A percentile compares a stretch with the other conserved stretches of the same genome.
These are phyloP conservation scores for Colletotrichum viniferum DNA, from an alignment of 2,329 filamentous ascomycete species.

Conservation along the genomic window DNA sequence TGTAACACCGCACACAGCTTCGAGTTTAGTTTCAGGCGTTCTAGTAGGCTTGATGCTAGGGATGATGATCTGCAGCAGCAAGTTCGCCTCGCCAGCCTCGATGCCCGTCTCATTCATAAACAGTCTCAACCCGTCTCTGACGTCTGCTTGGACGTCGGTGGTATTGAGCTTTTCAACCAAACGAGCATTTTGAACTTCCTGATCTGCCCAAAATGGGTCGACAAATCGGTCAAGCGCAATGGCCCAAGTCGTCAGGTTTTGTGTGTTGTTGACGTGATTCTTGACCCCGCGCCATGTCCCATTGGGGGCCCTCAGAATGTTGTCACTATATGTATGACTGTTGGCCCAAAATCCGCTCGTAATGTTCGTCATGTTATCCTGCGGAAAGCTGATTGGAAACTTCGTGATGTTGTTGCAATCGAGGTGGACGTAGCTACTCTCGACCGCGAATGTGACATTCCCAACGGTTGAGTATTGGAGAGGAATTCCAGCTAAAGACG, in stretches of 20 bases:
- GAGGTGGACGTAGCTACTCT: conserved; percentile 2
- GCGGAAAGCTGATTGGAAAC: background rate
- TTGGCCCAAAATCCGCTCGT: background rate
- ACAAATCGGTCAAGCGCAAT: background rate
- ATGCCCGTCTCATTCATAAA: background rate
- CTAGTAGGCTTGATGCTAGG: background rate
- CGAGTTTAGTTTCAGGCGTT: background rate
- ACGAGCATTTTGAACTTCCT: background rate
- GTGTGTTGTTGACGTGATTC: background rate
- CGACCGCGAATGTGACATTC: background rate
- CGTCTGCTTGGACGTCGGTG: background rate
- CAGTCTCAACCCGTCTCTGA: background rate
- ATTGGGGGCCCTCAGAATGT: background rate
- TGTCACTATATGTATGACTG: background rate
- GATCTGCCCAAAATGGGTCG: background rate
- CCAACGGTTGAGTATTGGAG: background rate
- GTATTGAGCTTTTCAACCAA: background rate
- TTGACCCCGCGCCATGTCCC: background rate
- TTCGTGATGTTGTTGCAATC: background rate
- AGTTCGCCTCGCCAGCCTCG: background rate
- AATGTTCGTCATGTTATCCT: background rate
- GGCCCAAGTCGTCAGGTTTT: background rate
- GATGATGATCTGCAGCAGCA: background rate
- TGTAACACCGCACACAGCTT: background rate
- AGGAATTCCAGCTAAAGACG: background rate